Evolutionary conservation across 1,139 yeast species (phyloP).

Genomic region (Casaregolazyma suthepensis): DNA sequence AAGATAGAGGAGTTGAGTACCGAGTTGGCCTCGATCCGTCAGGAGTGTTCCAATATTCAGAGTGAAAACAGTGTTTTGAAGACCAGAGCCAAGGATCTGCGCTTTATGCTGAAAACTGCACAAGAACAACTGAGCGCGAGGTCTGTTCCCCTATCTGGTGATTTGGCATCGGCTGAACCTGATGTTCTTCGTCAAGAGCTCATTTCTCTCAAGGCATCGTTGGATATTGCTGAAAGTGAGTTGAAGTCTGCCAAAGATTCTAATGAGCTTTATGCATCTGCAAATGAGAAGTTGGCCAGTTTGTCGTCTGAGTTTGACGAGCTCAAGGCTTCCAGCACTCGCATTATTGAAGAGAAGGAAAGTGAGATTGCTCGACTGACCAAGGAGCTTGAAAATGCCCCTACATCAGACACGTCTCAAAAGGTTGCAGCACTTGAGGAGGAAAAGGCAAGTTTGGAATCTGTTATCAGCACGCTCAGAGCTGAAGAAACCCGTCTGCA

Average conservation of each 20-base stretch:
- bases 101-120: constrained; percentile 34
- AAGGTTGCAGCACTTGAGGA: constrained; percentile 25
- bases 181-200: constrained; percentile 27
- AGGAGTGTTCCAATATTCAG: constrained; percentile 41
- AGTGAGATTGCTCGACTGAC: constrained; percentile 36
- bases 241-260: constrained; percentile 47
- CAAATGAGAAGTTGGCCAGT: constrained; percentile 44
- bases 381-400: constrained; percentile 27
- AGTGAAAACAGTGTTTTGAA: constrained; percentile 35
- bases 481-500: constrained; percentile 34
- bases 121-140: constrained; percentile 31
- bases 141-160: constrained; percentile 1
- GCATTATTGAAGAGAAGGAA: constrained; percentile 37
- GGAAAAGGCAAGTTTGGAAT: constrained; percentile 36
- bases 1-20: constrained; percentile 53
- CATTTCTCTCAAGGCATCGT: constrained; percentile 34
- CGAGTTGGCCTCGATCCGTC: constrained; percentile 42
- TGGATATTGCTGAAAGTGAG: constrained; percentile 41
- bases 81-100: constrained; percentile 29
- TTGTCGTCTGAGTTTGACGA: constrained; percentile 41
- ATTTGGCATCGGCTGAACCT: constrained; percentile 12
- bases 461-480: constrained; percentile 40
- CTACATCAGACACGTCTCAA: constrained; percentile 15
- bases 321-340: constrained; percentile 38
- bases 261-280: constrained; percentile 43